Evolutionary conservation across 805 yeast genomes (phyloP).

Genomic region (Zygoascus flipseniorum): DNA sequence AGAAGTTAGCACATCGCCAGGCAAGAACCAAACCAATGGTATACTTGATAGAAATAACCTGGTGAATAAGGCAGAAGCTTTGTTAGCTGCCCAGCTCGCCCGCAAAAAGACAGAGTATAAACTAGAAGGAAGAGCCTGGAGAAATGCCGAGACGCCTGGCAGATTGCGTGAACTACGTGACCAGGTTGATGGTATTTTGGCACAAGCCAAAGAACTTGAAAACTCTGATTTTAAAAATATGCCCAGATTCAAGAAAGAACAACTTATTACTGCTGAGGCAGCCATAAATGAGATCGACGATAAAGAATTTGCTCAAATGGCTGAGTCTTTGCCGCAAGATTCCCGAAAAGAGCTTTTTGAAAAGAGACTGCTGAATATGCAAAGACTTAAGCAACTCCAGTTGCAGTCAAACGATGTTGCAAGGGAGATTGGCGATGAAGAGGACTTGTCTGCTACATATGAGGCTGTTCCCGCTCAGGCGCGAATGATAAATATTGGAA

Average conservation of each 20-base stretch:
- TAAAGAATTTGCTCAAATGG: constrained; percentile 16
- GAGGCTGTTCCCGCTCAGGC: constrained; percentile 20
- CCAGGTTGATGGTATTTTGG: constrained; percentile 76
- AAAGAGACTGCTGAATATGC: constrained; percentile 54
- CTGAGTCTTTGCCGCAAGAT: constrained; percentile 3
- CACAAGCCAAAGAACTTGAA: constrained; percentile 79
- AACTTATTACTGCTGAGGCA: constrained; percentile 36
- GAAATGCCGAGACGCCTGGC: constrained; percentile 56
- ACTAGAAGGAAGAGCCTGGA: constrained; percentile 33
- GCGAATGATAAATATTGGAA: constrained; percentile 19
- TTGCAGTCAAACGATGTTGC: constrained; percentile 55
- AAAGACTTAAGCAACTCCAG: constrained; percentile 64
- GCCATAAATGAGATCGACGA: constrained; percentile 37
- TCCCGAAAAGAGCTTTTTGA: constrained; percentile 34
- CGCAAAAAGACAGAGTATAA: constrained; percentile 33
- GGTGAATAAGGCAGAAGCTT: constrained; percentile 24
- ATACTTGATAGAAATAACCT: constrained; percentile 26
- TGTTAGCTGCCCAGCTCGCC: constrained; percentile 16
- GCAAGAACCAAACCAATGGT: constrained; percentile 14
- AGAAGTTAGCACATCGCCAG: constrained; percentile 4
- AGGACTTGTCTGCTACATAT: background rate
- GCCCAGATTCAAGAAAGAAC: constrained; percentile 38
- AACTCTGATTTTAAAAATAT: constrained; percentile 67
- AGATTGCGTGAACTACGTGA: constrained; percentile 67
- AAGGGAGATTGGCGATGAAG: constrained; percentile 23